Conservation (phyloP, 768 basidiomycete genomes). For the Dentipellis sp. region DNA sequence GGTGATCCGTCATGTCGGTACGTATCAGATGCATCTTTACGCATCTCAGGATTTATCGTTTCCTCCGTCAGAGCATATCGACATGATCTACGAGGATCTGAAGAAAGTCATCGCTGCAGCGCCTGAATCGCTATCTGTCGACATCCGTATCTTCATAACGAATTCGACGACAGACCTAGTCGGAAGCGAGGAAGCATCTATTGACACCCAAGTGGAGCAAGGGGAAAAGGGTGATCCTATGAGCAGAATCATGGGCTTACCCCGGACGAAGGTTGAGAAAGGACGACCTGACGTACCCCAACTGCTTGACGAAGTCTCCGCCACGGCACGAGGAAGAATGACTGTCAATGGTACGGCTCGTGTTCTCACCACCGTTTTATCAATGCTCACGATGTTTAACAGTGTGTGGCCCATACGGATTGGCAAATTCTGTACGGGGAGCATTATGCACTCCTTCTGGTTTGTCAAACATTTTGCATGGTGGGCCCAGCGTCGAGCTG, state of each 20-base stretch:
- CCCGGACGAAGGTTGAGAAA: background rate
- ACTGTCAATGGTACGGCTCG: conserved; percentile 38
- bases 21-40: background rate
- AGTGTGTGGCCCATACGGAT: conserved; percentile 42
- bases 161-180: conserved; percentile 19
- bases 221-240: background rate
- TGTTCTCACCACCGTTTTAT: background rate
- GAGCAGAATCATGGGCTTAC: background rate
- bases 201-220: background rate
- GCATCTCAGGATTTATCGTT: background rate
- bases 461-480: conserved; percentile 27
- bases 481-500: conserved; percentile 36
- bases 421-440: conserved; percentile 29
- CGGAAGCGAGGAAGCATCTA: conserved; percentile 31
- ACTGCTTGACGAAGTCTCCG: background rate
- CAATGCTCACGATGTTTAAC: background rate
- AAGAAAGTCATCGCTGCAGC: background rate
- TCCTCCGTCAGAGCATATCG: background rate
- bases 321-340: conserved; percentile 14
- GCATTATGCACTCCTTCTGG: conserved; percentile 30
- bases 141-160: background rate
- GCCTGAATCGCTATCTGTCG: background rate
- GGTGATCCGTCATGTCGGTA: conserved; percentile 31
- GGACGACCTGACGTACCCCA: background rate
- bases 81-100: background rate